Conservation (phyloP, 2,329 filamentous ascomycete genomes). For the Lecanicillium sp. region DNA sequence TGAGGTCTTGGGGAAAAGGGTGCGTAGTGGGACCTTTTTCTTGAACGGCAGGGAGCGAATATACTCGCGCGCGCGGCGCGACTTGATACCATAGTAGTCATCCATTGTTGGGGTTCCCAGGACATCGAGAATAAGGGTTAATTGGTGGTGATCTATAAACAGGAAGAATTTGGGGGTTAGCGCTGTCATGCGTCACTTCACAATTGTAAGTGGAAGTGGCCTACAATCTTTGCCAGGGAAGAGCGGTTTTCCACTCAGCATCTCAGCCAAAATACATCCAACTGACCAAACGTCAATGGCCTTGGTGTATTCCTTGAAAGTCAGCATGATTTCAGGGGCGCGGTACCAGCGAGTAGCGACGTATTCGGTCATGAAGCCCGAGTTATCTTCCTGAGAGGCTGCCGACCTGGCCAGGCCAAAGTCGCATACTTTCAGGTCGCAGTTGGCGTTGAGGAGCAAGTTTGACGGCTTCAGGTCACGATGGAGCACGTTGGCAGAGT, state of each 20-base stretch:
- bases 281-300: constrained; percentile 99
- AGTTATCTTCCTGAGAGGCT: constrained; percentile 96
- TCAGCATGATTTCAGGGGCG: constrained; percentile 99
- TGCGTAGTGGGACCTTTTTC: constrained; percentile 98
- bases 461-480: constrained; percentile 97
- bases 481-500: constrained; percentile 96
- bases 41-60: constrained; percentile 97
- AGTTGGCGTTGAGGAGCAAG: constrained; percentile 93
- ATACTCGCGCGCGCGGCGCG: constrained; percentile 91
- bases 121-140: constrained; percentile 94
- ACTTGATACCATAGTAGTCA: constrained; percentile 99
- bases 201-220: constrained; percentile 24
- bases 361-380: constrained; percentile 99
- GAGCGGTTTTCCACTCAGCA: constrained; percentile 95
- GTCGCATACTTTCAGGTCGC: constrained; percentile 97
- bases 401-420: constrained; percentile 94
- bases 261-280: constrained; percentile 94
- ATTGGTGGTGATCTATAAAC: constrained; percentile 79
- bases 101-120: constrained; percentile 99
- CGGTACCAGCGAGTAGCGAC: constrained; percentile 98
- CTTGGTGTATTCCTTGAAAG: constrained; percentile 99
- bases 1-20: constrained; percentile 98
- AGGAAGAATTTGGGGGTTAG: neutral
- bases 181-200: neutral
- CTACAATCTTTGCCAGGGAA: constrained; percentile 98